These are phyloP conservation scores for Zygosaccharomyces sapae DNA, from an alignment of 1,139 yeast genomes.

Conservation along the genomic window DNA sequence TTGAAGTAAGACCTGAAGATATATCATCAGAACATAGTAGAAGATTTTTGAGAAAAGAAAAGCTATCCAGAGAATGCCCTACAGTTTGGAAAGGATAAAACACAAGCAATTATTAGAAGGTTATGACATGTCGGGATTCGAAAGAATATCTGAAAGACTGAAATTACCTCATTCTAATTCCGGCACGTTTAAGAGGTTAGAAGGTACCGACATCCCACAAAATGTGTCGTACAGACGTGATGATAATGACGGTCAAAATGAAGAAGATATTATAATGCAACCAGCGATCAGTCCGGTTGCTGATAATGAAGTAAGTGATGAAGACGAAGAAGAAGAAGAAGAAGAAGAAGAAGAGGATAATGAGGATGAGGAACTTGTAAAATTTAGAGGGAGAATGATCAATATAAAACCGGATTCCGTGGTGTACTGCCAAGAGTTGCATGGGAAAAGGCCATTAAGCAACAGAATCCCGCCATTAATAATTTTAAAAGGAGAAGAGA, in stretches of 20 bases:
- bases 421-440: constrained; percentile 34
- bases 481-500: background rate
- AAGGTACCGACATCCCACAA: background rate
- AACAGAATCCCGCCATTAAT: background rate
- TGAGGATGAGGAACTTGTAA: constrained; percentile 13
- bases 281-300: background rate
- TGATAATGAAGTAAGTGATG: constrained; percentile 7
- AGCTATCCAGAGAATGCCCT: constrained; percentile 36
- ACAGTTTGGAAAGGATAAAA: constrained; percentile 34
- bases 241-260: background rate
- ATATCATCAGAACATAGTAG: constrained; percentile 1
- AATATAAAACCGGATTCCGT: constrained; percentile 31
- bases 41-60: constrained; percentile 29
- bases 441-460: constrained; percentile 30
- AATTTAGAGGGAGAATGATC: constrained; percentile 31
- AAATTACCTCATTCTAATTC: constrained; percentile 10
- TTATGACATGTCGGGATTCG: constrained; percentile 25
- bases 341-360: constrained; percentile 4
- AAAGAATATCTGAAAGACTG: constrained; percentile 14
- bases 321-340: background rate
- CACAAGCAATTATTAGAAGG: constrained; percentile 33
- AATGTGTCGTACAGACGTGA: constrained; percentile 1
- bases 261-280: background rate
- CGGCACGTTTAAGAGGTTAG: background rate
- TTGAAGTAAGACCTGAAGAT: background rate